phyloP scores from a whole-genome alignment of 2,329 filamentous ascomycete genomes.

The Macrophomina pseudophaseolina region DNA sequence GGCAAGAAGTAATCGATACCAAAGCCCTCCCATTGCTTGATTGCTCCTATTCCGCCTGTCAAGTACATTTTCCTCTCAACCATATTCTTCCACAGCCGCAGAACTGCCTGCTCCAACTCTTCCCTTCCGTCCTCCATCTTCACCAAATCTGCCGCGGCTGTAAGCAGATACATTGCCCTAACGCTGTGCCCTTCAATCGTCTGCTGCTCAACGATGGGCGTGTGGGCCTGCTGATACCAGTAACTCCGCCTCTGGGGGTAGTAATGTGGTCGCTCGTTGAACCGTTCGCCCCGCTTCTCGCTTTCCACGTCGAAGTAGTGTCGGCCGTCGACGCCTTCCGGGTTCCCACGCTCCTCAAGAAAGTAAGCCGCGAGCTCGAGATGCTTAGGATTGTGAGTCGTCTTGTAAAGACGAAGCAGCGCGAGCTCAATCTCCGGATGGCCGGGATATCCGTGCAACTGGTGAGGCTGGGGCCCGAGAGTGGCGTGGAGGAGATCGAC shows the following conservation, averaged over 20 bases:
- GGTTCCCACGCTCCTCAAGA: slow-evolving; percentile 62
- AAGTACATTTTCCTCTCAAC: slow-evolving; percentile 66
- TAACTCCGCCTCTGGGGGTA: slow-evolving; percentile 51
- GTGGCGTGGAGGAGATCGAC: slow-evolving; percentile 57
- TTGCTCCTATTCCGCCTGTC: slow-evolving; percentile 65
- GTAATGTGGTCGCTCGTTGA: slow-evolving; percentile 54
- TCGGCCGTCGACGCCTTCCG: slow-evolving; percentile 50
- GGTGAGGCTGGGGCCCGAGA: slow-evolving; percentile 57
- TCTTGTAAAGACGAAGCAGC: slow-evolving; percentile 52
- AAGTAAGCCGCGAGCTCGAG: slow-evolving; percentile 61
- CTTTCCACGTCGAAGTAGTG: slow-evolving; percentile 63
- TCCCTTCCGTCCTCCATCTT: slow-evolving; percentile 42
- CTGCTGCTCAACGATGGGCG: slow-evolving; percentile 59
- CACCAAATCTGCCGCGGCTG: slow-evolving; percentile 62
- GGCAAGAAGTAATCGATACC: slow-evolving; percentile 64
- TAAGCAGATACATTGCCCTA: slow-evolving; percentile 65
- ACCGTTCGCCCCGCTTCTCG: slow-evolving; percentile 55
- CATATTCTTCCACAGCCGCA: slow-evolving; percentile 65
- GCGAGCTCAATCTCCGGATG: slow-evolving; percentile 63
- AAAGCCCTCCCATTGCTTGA: slow-evolving; percentile 66
- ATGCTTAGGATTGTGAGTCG: slow-evolving; percentile 46
- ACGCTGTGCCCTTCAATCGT: slow-evolving; percentile 65
- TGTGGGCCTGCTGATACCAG: slow-evolving; percentile 63
- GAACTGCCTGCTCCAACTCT: slow-evolving; percentile 48
- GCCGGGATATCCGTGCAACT: slow-evolving; percentile 65